Base-by-base conservation (phyloP, 2,329 filamentous ascomycete genomes). In the Trichoderma semiorbis region DNA sequence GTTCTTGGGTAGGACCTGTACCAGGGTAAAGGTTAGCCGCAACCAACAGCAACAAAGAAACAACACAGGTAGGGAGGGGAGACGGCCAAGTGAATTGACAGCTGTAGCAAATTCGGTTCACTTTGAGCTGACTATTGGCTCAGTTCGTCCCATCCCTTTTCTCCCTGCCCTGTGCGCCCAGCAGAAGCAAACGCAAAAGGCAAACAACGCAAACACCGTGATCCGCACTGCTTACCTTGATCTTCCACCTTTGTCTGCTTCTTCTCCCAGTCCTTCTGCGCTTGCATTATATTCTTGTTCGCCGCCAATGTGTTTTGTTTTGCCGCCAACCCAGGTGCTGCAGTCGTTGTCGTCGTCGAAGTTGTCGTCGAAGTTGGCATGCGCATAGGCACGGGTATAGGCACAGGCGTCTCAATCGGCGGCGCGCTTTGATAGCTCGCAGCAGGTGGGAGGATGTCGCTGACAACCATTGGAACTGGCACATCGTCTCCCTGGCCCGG, bases 261-360 rank as follows among this genome's bases (percentile, higher is more conserved):
- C 26, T 72, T 63, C 69, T 78, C 77, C 81, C 81, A 82, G 16
- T 77, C 69, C 36, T 73, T 73, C 69, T 81, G 80, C 21, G 78
- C 71, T 4, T 75, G 76, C 62, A 75, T 24, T 5, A 82, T 80
- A 30, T 72, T 76, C 32, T 55, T 43, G 28, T 62, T 69, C 61
- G 57, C 11, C 55, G 66, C 32, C 43, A 72, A 26, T 16, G 36
- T 18, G 6, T 68, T 43, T 50, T 21, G 57, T 11, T 65, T 71
- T 36, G 62, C 11, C 18, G 68, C 32, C 50, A 47, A 34, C 26
- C 61, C 32, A 7, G 58, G 18, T 7, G 57, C 7, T 21, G 28
- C 2, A 39, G n/a, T 26, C 30, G 36, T 36, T 2, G 34, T 16
- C 34, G 34, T 43, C 36, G 47, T 63, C 18, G 43, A 11, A 8